phyloP scores from a whole-genome alignment of 805 yeast genomes.

The Kuraishia floccosa region DNA sequence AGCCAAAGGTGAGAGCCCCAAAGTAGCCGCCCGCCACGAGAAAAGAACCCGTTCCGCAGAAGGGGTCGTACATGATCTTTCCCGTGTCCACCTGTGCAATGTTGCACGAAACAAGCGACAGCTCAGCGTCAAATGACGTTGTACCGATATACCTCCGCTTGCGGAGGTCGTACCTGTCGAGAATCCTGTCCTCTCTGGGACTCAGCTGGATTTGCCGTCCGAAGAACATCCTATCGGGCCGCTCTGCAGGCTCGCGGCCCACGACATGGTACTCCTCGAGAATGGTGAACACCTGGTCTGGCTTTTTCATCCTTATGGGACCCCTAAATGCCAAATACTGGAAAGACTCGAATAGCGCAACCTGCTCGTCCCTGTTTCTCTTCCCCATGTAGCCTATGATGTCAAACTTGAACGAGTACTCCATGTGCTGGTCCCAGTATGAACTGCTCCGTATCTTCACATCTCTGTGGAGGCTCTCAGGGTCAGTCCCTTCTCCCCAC shows the following conservation, averaged over 20 bases:
- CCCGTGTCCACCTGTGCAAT: constrained; percentile 64
- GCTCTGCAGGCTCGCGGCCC: constrained; percentile 26
- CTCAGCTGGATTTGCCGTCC: constrained; percentile 61
- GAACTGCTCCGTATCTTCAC: constrained; percentile 19
- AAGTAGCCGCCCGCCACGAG: constrained; percentile 77
- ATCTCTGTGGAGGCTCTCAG: constrained; percentile 46
- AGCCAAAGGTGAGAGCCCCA: constrained; percentile 74
- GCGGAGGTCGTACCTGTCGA: constrained; percentile 74
- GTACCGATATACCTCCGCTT: constrained; percentile 87
- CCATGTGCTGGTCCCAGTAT: constrained; percentile 22
- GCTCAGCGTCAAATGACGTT: constrained; percentile 92
- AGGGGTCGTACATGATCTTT: constrained; percentile 80
- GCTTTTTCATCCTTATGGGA: constrained; percentile 63
- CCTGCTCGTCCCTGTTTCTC: constrained; percentile 34
- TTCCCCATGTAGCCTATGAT: constrained; percentile 71
- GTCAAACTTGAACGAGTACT: constrained; percentile 67
- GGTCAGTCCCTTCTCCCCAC: constrained; percentile 61
- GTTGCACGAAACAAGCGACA: constrained; percentile 80
- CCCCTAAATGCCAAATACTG: constrained; percentile 65
- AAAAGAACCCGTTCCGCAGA: constrained; percentile 94
- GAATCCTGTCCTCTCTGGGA: constrained; percentile 45
- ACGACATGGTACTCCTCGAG: constrained; percentile 46
- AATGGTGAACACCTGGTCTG: constrained; percentile 60
- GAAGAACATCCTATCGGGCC: constrained; percentile 55
- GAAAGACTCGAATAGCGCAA: constrained; percentile 62